Percentiles rank a stretch among this genome's conserved stretches.
Conservation (phyloP, 352 stramenopile genomes). For the Pythium insidiosum region DNA sequence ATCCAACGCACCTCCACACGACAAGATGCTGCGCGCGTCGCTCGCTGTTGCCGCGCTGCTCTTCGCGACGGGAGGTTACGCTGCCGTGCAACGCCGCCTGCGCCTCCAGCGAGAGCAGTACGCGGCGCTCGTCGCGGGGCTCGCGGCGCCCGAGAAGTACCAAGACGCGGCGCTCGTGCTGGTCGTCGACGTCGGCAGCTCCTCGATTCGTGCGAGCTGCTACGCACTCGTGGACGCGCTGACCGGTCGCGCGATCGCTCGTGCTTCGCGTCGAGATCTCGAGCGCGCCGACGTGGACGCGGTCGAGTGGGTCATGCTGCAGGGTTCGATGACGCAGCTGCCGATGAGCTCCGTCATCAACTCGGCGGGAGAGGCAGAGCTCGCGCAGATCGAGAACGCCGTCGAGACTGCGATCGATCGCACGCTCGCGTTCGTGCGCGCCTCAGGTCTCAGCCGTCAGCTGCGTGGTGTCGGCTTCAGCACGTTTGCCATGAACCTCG, state of each 20-base stretch:
- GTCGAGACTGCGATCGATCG: conserved; percentile 48
- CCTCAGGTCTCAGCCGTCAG: conserved; percentile 22
- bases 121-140: conserved; percentile 15
- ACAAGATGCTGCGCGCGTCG: no score
- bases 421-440: conserved; percentile 42
- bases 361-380: conserved; percentile 47
- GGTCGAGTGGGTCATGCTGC: conserved; percentile 51
- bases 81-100: conserved; percentile 8
- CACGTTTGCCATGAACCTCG: conserved; percentile 92
- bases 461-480: conserved; percentile 87
- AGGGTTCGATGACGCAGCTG: conserved; percentile 60
- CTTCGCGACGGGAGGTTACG: no score
- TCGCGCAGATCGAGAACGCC: conserved; percentile 23
- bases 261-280: neutral
- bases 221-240: conserved; percentile 49
- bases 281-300: neutral
- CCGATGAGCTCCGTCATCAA: conserved; percentile 46
- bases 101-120: conserved; percentile 11
- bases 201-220: conserved; percentile 86
- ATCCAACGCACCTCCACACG: no score
- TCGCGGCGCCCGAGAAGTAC: conserved; percentile 34
- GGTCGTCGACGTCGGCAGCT: conserved; percentile 90
- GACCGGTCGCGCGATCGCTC: neutral
- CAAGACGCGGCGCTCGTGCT: conserved; percentile 43
- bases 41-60: conserved; percentile 15